Evolutionary conservation across 352 stramenopile species (phyloP).

Genomic region (Phytopythium helicoides): DNA sequence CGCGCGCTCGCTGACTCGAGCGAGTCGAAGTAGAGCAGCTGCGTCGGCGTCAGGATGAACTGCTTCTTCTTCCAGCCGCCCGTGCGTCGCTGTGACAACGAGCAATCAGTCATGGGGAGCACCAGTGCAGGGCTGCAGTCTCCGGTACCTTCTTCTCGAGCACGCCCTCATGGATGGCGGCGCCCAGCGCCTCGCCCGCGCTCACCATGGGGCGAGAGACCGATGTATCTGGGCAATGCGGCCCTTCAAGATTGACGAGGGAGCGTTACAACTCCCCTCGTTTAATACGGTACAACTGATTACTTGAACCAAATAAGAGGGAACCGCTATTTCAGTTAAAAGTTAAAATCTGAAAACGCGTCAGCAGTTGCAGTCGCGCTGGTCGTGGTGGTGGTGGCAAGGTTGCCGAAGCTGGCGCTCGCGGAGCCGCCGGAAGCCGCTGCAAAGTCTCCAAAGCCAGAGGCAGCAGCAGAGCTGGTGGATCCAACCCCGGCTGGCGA

Average conservation of each 20-base stretch:
- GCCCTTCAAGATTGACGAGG: constrained; percentile 20
- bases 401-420: too few species aligned
- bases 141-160: constrained; percentile 75
- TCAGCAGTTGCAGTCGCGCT: too few species aligned
- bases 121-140: constrained; percentile 4
- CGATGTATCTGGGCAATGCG: constrained; percentile 3
- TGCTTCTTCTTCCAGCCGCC: constrained; percentile 81
- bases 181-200: constrained; percentile 48
- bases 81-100: constrained; percentile 39
- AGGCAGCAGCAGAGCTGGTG: constrained; percentile 4
- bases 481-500: constrained; percentile 15
- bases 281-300: too few species aligned
- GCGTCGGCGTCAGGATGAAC: constrained; percentile 65
- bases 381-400: too few species aligned
- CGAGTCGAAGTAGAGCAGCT: constrained; percentile 71
- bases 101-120: neutral
- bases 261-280: too few species aligned
- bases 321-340: too few species aligned
- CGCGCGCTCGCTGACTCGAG: constrained; percentile 34
- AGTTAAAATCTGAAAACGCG: too few species aligned
- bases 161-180: constrained; percentile 50
- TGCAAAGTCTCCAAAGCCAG: constrained; percentile 25
- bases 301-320: too few species aligned
- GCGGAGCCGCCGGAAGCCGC: neutral
- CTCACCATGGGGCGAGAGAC: constrained; percentile 55